Percentiles rank a stretch among this genome's conserved stretches.
Conservation (phyloP, 306 rosid genomes). For the Gynostemma pentaphyllum region DNA sequence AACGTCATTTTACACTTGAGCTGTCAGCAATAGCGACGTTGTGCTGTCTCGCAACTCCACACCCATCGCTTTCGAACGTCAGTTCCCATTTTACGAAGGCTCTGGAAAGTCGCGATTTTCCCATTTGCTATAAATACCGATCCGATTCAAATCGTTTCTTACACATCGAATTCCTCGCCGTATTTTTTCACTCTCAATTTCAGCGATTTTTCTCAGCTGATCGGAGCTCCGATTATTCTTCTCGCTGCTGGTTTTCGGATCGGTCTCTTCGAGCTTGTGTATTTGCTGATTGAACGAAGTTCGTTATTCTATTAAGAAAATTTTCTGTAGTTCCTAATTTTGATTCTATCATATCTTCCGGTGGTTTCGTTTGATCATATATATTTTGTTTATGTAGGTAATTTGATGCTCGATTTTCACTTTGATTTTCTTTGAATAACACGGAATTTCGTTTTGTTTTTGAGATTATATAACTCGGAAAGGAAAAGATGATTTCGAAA, state of each 20-base stretch:
- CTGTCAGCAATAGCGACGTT: neutral
- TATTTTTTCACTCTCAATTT: neutral
- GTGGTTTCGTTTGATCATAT: neutral
- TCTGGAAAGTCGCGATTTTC: neutral
- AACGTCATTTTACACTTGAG: neutral
- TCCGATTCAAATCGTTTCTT: neutral
- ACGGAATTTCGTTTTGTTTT: neutral
- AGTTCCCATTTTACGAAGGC: neutral
- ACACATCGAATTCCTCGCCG: neutral
- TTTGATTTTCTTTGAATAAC: neutral
- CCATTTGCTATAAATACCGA: slow-evolving; percentile 6
- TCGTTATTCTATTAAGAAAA: slow-evolving; percentile 23
- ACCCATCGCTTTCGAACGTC: neutral
- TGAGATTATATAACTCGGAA: neutral
- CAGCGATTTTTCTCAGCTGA: neutral
- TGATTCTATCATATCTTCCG: neutral
- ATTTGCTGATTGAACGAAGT: slow-evolving; percentile 26
- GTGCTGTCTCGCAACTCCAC: neutral
- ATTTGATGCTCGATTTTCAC: neutral
- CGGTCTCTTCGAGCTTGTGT: slow-evolving; percentile 12
- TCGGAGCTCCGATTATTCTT: neutral
- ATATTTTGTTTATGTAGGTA: slow-evolving; percentile 19
- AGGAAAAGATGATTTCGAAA: slow-evolving; percentile 7
- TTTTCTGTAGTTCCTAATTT: slow-evolving; percentile 8
- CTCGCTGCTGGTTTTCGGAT: neutral